Evolutionary conservation across 2,329 filamentous ascomycete genomes (phyloP).

Genomic region (Paracorniculantispora psalliotae): DNA sequence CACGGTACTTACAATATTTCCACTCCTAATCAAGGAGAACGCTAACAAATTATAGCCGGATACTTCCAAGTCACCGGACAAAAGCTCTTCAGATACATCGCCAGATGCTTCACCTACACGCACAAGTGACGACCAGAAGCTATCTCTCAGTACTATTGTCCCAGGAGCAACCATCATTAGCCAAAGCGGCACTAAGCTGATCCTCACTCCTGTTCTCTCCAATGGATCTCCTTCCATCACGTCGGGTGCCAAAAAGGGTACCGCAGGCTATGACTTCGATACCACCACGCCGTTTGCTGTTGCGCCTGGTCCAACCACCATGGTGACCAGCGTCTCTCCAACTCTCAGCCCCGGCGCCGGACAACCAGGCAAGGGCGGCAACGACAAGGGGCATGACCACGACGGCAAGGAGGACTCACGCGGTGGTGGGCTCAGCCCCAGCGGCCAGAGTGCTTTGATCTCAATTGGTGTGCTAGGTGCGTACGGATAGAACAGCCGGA

Average conservation of each 20-base stretch:
- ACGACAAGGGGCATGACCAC: neutral
- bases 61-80: neutral
- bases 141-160: slow-evolving; percentile 1
- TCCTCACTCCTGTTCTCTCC: neutral
- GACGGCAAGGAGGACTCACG: neutral
- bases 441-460: slow-evolving; percentile 1
- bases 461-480: slow-evolving; percentile 5
- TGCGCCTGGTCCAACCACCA: neutral
- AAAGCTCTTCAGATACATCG: neutral
- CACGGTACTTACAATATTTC: neutral
- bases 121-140: neutral
- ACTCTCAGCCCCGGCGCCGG: neutral
- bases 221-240: neutral
- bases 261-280: neutral
- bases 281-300: slow-evolving; percentile 1
- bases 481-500: neutral
- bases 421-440: neutral
- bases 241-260: neutral
- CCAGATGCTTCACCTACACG: neutral
- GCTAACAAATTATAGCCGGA: neutral
- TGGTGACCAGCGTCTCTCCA: neutral
- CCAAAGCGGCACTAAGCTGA: neutral
- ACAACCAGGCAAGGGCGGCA: neutral
- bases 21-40: neutral
- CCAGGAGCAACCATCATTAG: neutral